Evolutionary conservation across 768 basidiomycete species (phyloP).

Genomic region (Tulasnella sp.): DNA sequence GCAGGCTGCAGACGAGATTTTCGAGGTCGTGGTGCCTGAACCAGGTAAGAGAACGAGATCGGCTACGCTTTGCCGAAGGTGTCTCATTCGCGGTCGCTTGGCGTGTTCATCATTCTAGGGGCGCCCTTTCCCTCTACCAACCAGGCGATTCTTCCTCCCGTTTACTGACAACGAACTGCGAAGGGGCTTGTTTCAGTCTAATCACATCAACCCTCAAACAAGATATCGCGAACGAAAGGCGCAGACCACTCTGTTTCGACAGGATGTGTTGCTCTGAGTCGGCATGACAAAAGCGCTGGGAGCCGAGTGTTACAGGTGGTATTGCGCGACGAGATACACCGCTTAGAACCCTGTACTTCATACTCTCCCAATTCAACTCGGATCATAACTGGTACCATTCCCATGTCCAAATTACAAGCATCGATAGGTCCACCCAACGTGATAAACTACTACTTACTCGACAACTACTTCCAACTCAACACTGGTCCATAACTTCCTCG

Average conservation of each 20-base stretch:
- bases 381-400: not conserved
- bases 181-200: not conserved
- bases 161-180: not conserved
- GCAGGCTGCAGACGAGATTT: constrained; percentile 4
- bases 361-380: not conserved
- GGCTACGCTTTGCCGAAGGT: not conserved
- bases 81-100: not conserved
- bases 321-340: not conserved
- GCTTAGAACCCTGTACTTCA: not conserved
- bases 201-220: not conserved
- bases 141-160: not conserved
- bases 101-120: not conserved
- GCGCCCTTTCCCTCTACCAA: not conserved
- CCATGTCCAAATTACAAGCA: not conserved
- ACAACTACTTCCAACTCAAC: not conserved
- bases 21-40: not conserved
- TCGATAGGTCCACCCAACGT: not conserved
- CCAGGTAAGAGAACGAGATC: not conserved
- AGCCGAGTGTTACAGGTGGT: not conserved
- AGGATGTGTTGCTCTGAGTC: not conserved
- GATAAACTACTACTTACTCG: not conserved
- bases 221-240: not conserved
- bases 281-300: not conserved
- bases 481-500: not conserved
- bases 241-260: not conserved